Percentiles rank a stretch among this genome's conserved stretches.
phyloP scores from a whole-genome alignment of 2,329 filamentous ascomycete species.

The Annulohypoxylon truncatum region DNA sequence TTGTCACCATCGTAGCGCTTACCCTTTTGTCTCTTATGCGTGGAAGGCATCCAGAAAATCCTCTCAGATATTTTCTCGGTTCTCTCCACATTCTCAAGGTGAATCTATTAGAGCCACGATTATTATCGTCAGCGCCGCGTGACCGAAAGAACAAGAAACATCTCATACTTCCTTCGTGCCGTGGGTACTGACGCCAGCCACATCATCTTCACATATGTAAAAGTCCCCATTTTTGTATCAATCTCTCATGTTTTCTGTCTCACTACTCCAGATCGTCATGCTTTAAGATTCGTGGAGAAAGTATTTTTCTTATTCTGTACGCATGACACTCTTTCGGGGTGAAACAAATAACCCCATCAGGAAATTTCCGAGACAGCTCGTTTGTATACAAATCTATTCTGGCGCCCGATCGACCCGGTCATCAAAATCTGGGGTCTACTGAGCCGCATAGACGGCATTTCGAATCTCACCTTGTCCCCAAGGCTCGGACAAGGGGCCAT shows the following conservation, averaged over 20 bases:
- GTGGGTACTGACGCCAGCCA: background rate
- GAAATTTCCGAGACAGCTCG: background rate
- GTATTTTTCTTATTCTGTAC: background rate
- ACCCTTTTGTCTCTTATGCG: background rate
- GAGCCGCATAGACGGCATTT: conserved; percentile 16
- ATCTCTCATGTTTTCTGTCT: background rate
- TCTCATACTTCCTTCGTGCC: background rate
- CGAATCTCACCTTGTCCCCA: background rate
- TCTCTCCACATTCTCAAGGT: background rate
- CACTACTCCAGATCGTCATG: background rate
- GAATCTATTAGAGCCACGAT: background rate
- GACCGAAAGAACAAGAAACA: conserved; percentile 5
- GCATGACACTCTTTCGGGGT: background rate
- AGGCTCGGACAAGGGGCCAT: background rate
- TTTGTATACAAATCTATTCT: conserved; percentile 5
- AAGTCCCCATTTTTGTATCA: background rate
- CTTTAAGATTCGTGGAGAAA: background rate
- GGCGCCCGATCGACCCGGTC: conserved; percentile 1
- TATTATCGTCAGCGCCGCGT: conserved; percentile 2
- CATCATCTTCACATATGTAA: background rate
- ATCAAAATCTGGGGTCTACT: background rate
- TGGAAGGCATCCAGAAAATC: background rate
- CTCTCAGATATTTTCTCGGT: background rate
- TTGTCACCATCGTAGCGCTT: conserved; percentile 10
- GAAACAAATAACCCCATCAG: background rate